Evolutionary conservation across 768 basidiomycete species (phyloP).

Genomic region (Clavulina sp.): DNA sequence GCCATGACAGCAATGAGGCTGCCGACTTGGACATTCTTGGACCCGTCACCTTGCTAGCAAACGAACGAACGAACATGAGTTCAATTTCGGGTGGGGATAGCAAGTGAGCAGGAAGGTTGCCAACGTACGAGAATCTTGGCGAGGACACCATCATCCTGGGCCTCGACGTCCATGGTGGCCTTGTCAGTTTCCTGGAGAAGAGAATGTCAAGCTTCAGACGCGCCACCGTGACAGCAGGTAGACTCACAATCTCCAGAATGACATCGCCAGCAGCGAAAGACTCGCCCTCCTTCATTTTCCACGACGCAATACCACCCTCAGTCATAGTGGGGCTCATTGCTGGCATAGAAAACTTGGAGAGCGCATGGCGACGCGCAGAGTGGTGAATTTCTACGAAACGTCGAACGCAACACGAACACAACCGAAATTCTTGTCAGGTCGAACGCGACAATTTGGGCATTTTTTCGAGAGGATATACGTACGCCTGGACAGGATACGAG

Average conservation of each 20-base stretch:
- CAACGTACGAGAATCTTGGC: conserved; percentile 85
- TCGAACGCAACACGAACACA: too few relatives aligned
- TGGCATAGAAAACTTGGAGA: conserved; percentile 85
- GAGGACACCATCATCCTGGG: conserved; percentile 91
- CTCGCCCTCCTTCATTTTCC: conserved; percentile 97
- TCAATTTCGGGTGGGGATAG: too few relatives aligned
- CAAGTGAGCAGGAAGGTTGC: background rate
- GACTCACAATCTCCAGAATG: conserved; percentile 78
- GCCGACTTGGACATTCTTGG: conserved; percentile 79
- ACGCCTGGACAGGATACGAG: background rate
- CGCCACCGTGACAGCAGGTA: background rate
- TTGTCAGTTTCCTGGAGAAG: conserved; percentile 88
- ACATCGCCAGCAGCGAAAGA: conserved; percentile 80
- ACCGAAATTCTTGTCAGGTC: too few relatives aligned
- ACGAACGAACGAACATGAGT: background rate
- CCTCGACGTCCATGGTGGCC: conserved; percentile 98
- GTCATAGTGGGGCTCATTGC: conserved; percentile 99
- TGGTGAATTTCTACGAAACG: conserved; percentile 51
- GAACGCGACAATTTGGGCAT: background rate
- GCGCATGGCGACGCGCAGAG: conserved; percentile 58
- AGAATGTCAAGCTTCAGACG: background rate
- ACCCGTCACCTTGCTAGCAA: conserved; percentile 55
- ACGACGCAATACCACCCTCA: conserved; percentile 91
- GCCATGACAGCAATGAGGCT: conserved; percentile 78
- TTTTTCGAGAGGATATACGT: background rate